Conservation (phyloP, 108 stramenopile genomes). For the Pseudonitzschia delicatissima region DNA sequence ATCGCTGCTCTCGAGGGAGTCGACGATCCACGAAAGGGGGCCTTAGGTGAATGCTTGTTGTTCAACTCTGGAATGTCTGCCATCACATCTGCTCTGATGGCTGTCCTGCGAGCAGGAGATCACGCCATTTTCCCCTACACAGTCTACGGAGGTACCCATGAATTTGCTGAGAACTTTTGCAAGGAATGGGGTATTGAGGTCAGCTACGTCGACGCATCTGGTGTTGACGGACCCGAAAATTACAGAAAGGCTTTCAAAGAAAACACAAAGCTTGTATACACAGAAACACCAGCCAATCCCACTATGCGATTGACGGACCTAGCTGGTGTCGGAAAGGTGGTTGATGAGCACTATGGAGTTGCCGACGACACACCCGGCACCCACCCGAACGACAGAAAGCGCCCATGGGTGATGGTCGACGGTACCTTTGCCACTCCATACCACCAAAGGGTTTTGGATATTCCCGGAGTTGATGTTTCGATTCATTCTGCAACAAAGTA, state of each 20-base stretch:
- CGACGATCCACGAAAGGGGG: constrained; percentile 9
- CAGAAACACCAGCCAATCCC: constrained; percentile 92
- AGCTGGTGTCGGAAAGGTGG: constrained; percentile 57
- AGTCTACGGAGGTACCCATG: constrained; percentile 83
- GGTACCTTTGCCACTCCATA: constrained; percentile 79
- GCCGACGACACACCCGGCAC: constrained; percentile 31
- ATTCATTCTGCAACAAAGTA: constrained; percentile 89
- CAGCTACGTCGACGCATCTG: constrained; percentile 41
- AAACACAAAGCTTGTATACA: constrained; percentile 57
- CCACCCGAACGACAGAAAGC: neutral
- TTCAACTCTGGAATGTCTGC: constrained; percentile 80
- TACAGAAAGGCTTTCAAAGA: constrained; percentile 36
- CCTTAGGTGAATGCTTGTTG: constrained; percentile 35
- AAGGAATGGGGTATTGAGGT: constrained; percentile 49
- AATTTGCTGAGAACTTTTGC: constrained; percentile 49
- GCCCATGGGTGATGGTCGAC: constrained; percentile 62
- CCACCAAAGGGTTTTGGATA: constrained; percentile 47
- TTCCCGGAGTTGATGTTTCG: constrained; percentile 80
- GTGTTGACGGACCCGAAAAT: constrained; percentile 32
- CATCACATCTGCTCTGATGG: constrained; percentile 61
- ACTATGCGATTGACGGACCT: constrained; percentile 83
- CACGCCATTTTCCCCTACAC: constrained; percentile 80
- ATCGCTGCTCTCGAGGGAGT: constrained; percentile 56
- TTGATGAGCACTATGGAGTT: constrained; percentile 46
- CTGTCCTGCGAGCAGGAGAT: constrained; percentile 68